phyloP scores from a whole-genome alignment of 2,329 filamentous ascomycete species.

The Sclerotinia spermophila region DNA sequence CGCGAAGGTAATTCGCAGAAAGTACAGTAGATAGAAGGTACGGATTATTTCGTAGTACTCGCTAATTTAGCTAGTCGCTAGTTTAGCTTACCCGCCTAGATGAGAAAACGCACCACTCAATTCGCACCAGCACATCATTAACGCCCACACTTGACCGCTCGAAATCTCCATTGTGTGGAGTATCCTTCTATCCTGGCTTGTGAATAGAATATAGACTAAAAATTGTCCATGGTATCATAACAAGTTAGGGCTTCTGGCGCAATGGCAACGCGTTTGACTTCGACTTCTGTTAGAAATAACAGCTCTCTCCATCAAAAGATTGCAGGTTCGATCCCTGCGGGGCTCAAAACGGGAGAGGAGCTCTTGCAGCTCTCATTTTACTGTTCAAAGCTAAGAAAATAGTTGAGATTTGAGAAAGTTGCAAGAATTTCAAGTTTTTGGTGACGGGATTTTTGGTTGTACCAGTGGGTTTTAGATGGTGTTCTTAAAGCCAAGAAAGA shows the following conservation, averaged over 20 bases:
- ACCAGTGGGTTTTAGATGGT: background rate
- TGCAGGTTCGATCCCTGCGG: conserved; percentile 11
- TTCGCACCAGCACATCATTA: background rate
- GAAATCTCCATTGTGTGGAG: background rate
- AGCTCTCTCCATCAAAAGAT: conserved; percentile 4
- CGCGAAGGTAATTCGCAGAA: too few relatives aligned
- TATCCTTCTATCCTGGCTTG: too few relatives aligned
- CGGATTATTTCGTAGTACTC: background rate
- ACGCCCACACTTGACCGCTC: background rate
- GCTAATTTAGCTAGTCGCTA: background rate
- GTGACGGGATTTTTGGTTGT: background rate
- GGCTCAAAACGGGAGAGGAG: background rate
- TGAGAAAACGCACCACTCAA: background rate
- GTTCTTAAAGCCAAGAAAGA: background rate
- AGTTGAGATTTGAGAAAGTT: background rate
- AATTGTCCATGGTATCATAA: fast-evolving
- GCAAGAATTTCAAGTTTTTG: background rate
- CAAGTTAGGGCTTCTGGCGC: conserved; percentile 5
- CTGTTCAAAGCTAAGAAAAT: background rate
- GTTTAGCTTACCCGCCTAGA: background rate
- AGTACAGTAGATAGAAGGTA: background rate
- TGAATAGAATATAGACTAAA: background rate
- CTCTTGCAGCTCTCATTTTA: background rate
- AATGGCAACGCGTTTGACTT: conserved; percentile 18
- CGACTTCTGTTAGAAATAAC: conserved; percentile 7